Percentiles rank a stretch among this genome's conserved stretches.
Evolutionary conservation across 176 grass and related monocot species (phyloP).

Genomic region (Aegilops bicornis): DNA sequence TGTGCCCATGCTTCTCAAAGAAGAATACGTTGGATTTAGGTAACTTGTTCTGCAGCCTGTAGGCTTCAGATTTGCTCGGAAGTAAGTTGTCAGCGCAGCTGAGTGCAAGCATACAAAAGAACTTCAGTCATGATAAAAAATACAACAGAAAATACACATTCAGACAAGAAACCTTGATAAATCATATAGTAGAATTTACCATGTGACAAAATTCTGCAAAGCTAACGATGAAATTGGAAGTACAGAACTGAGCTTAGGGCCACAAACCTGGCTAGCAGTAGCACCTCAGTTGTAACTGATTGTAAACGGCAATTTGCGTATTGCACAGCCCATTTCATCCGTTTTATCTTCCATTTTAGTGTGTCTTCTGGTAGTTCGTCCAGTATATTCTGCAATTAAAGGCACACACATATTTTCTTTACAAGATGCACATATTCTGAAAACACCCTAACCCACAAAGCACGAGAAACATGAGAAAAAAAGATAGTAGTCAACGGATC

Average conservation of each 20-base stretch:
- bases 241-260: background rate
- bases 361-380: constrained; percentile 13
- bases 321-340: constrained; percentile 40
- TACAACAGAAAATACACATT: background rate
- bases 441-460: too few species aligned
- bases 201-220: background rate
- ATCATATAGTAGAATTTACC: background rate
- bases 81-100: constrained; percentile 62
- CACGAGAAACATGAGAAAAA: too few species aligned
- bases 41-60: constrained; percentile 54
- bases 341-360: constrained; percentile 54
- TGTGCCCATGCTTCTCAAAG: constrained; percentile 65
- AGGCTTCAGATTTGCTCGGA: constrained; percentile 67
- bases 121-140: background rate
- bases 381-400: too few species aligned
- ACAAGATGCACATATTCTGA: too few species aligned
- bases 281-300: constrained; percentile 39
- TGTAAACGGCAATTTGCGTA: constrained; percentile 52
- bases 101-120: constrained; percentile 23
- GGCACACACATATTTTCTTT: too few species aligned
- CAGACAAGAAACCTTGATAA: background rate
- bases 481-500: too few species aligned
- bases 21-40: constrained; percentile 57
- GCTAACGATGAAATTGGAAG: background rate
- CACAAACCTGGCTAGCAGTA: constrained; percentile 50